phyloP scores from a whole-genome alignment of 73 alveolate genomes.

The Durusdinium trenchii region DNA sequence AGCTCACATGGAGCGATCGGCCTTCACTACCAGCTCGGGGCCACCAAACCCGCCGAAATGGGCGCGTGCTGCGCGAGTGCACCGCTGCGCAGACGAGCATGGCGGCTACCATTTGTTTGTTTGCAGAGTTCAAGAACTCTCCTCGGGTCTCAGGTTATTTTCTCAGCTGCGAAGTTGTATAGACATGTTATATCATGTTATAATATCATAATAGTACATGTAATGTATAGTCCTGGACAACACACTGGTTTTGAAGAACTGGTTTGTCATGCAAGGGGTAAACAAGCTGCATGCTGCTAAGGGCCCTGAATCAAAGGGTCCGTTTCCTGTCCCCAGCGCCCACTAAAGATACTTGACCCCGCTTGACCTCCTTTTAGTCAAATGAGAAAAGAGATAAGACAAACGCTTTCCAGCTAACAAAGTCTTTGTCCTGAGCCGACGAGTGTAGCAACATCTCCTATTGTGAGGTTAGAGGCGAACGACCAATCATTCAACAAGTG shows the following conservation, averaged over 20 bases:
- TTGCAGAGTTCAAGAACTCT: background rate
- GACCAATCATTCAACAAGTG: background rate
- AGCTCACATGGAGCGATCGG: slow-evolving; percentile 15
- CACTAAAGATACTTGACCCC: background rate
- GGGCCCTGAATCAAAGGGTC: background rate
- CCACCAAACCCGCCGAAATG: background rate
- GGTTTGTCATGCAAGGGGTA: background rate
- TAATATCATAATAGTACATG: too few relatives aligned
- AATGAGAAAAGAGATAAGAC: too few relatives aligned
- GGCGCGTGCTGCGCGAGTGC: background rate
- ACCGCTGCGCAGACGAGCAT: background rate
- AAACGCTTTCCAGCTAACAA: too few relatives aligned
- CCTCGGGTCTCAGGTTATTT: background rate
- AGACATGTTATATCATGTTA: background rate
- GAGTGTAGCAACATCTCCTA: too few relatives aligned
- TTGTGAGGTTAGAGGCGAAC: background rate
- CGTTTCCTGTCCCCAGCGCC: background rate
- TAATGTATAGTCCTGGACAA: background rate
- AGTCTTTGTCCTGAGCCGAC: too few relatives aligned
- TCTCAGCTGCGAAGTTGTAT: background rate
- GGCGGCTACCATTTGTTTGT: background rate
- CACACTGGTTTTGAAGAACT: background rate
- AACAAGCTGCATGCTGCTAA: background rate
- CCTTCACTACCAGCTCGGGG: background rate
- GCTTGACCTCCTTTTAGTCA: background rate